phyloP scores from a whole-genome alignment of 1,139 yeast genomes.

The Eremothecium sinecaudum region DNA sequence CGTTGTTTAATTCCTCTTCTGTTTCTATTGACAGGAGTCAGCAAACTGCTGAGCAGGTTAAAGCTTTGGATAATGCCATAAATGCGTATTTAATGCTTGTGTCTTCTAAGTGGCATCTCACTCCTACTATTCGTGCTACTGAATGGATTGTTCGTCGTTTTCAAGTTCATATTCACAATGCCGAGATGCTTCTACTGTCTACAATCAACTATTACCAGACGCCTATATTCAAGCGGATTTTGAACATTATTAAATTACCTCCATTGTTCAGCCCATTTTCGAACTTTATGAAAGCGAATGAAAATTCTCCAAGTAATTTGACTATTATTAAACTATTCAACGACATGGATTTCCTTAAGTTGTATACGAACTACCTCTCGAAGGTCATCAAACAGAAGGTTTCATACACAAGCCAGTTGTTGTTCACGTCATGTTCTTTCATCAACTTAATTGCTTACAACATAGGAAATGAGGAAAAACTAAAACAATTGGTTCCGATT shows the following conservation, averaged over 20 bases:
- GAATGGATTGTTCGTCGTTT: constrained; percentile 96
- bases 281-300: constrained; percentile 52
- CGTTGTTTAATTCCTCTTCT: constrained; percentile 77
- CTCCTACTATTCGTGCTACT: constrained; percentile 70
- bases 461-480: constrained; percentile 34
- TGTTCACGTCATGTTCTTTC: constrained; percentile 72
- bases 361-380: constrained; percentile 52
- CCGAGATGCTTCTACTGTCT: constrained; percentile 61
- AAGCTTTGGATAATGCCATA: constrained; percentile 64
- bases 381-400: constrained; percentile 46
- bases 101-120: constrained; percentile 56
- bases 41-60: constrained; percentile 66
- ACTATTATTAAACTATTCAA: constrained; percentile 67
- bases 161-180: constrained; percentile 70
- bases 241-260: constrained; percentile 67
- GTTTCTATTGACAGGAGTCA: constrained; percentile 70
- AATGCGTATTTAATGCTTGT: constrained; percentile 62
- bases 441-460: constrained; percentile 50
- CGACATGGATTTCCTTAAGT: constrained; percentile 57
- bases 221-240: constrained; percentile 62
- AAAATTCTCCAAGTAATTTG: constrained; percentile 55
- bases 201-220: constrained; percentile 69
- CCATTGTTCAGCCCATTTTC: constrained; percentile 63
- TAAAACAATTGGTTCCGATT: constrained; percentile 40
- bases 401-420: constrained; percentile 60